Evolutionary conservation across 1,284 basidiomycete species (phyloP).

Genomic region (Trichosporon ovoides): DNA sequence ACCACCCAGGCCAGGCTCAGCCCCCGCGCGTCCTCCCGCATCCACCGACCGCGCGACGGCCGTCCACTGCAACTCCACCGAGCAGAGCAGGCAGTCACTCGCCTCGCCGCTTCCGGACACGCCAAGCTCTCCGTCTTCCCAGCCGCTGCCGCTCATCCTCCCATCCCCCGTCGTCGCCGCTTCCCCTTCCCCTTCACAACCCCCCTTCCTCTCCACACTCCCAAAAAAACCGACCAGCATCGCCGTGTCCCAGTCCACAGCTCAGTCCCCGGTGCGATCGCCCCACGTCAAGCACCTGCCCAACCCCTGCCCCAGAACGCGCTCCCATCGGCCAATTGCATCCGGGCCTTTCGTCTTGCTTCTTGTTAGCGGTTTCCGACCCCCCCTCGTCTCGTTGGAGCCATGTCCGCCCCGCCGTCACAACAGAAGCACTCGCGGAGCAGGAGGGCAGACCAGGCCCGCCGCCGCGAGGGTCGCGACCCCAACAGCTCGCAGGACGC

Average conservation of each 20-base stretch:
- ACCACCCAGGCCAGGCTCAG: no score
- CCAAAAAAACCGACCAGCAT: background rate
- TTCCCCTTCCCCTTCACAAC: background rate
- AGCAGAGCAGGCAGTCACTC: background rate
- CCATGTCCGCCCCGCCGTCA: conserved; percentile 9
- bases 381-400: conserved; percentile 1
- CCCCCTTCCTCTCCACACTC: background rate
- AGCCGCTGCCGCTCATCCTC: background rate
- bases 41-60: no score
- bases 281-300: no score
- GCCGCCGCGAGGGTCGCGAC: conserved; percentile 12
- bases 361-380: background rate
- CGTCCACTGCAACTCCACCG: no score
- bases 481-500: conserved; percentile 42
- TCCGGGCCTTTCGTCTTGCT: background rate
- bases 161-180: background rate
- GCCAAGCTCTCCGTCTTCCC: no score
- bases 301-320: background rate
- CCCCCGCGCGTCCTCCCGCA: no score
- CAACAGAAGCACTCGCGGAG: conserved; percentile 10
- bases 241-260: conserved; percentile 12
- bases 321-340: background rate
- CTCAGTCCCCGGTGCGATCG: no score
- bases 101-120: background rate
- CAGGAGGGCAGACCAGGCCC: conserved; percentile 14